Percentiles rank a stretch among this genome's conserved stretches.
Conservation (phyloP, 257 asterid species). For the Craterostigma plantagineum region DNA sequence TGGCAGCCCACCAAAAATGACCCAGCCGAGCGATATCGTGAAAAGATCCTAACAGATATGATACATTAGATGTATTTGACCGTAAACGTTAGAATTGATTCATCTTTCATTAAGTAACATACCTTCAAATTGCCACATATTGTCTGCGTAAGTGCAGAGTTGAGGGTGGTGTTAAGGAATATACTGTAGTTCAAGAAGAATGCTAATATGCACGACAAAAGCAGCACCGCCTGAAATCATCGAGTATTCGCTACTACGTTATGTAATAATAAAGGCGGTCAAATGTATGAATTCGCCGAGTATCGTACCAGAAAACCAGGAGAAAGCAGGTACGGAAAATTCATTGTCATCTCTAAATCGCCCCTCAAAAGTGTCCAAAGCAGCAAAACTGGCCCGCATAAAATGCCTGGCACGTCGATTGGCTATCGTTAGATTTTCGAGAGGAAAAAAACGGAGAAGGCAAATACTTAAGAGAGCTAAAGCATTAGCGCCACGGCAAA, state of each 20-base stretch:
- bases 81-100: background rate
- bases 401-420: conserved; percentile 26
- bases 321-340: conserved; percentile 48
- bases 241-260: background rate
- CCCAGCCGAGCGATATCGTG: conserved; percentile 80
- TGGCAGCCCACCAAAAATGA: conserved; percentile 80
- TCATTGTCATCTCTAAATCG: conserved; percentile 60
- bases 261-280: background rate
- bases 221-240: conserved; percentile 43
- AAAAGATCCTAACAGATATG: conserved; percentile 47
- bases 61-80: background rate
- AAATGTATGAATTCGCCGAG: background rate
- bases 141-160: conserved; percentile 91
- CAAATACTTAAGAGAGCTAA: background rate
- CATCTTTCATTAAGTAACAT: conserved; percentile 5
- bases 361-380: conserved; percentile 72
- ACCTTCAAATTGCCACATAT: conserved; percentile 95
- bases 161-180: conserved; percentile 80
- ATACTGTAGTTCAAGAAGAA: conserved; percentile 68
- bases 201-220: conserved; percentile 68
- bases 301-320: conserved; percentile 78
- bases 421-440: background rate
- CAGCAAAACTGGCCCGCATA: conserved; percentile 40
- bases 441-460: conserved; percentile 1
- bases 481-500: background rate